A percentile compares a stretch with the other conserved stretches of the same genome.
These are phyloP conservation scores for Myxozyma neotropica DNA, from an alignment of 805 yeast species.

Conservation along the genomic window DNA sequence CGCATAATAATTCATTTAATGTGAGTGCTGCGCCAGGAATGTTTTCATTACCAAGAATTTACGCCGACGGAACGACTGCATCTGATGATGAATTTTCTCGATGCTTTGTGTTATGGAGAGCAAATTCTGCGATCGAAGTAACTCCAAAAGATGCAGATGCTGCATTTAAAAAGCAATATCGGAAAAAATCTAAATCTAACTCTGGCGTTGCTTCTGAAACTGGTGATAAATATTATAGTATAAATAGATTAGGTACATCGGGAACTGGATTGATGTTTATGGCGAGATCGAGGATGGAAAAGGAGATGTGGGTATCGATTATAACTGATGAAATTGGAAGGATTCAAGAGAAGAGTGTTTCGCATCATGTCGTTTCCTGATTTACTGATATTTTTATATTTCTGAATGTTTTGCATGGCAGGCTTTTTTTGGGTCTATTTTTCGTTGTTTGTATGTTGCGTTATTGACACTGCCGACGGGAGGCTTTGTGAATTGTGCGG, in stretches of 20 bases:
- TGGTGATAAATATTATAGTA: constrained; percentile 40
- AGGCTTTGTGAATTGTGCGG: no score
- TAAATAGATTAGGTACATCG: constrained; percentile 61
- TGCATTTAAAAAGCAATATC: constrained; percentile 17
- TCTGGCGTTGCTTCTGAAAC: not conserved
- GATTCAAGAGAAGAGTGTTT: constrained; percentile 25
- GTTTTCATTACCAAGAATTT: constrained; percentile 66
- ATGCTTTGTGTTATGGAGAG: constrained; percentile 76
- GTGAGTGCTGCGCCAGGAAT: constrained; percentile 27
- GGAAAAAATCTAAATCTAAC: not conserved
- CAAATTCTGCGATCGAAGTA: constrained; percentile 31
- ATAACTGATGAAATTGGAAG: constrained; percentile 42
- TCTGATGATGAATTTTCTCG: constrained; percentile 74
- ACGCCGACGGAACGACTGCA: constrained; percentile 82
- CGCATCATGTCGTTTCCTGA: constrained; percentile 11
- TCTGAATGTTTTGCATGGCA: no score
- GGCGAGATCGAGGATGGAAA: constrained; percentile 78
- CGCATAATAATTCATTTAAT: constrained; percentile 32
- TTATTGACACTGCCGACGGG: no score
- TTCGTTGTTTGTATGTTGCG: no score
- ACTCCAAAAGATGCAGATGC: constrained; percentile 8
- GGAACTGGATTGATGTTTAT: constrained; percentile 74
- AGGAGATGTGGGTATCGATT: constrained; percentile 76
- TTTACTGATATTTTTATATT: not conserved
- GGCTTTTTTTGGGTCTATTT: no score